These are phyloP conservation scores for Melanogaster broomeanus DNA, from an alignment of 768 basidiomycete genomes.

Conservation along the genomic window DNA sequence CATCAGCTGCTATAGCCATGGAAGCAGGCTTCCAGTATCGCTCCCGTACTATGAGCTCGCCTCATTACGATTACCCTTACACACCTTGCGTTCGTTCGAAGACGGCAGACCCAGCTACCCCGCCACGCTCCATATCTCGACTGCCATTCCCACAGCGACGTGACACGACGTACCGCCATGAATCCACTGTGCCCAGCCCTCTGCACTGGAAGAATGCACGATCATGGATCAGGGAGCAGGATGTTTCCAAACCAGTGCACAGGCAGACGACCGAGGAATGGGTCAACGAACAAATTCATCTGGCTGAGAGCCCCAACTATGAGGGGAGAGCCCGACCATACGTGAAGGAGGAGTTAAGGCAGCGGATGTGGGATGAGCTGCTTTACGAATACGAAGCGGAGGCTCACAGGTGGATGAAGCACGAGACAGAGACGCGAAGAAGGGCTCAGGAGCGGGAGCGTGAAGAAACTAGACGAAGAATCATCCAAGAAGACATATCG, in stretches of 20 bases:
- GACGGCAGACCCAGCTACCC: slow-evolving; percentile 17
- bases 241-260: slow-evolving; percentile 42
- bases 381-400: slow-evolving; percentile 53
- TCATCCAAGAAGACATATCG: slow-evolving; percentile 55
- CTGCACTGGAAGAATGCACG: slow-evolving; percentile 32
- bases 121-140: slow-evolving; percentile 17
- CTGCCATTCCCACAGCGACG: slow-evolving; percentile 22
- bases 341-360: slow-evolving; percentile 32
- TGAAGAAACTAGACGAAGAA: slow-evolving; percentile 41
- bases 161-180: slow-evolving; percentile 14
- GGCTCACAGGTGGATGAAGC: slow-evolving; percentile 53
- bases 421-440: slow-evolving; percentile 47
- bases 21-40: slow-evolving; percentile 31
- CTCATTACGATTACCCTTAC: slow-evolving; percentile 18
- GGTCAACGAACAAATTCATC: slow-evolving; percentile 57
- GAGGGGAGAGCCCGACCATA: slow-evolving; percentile 24
- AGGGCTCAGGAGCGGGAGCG: slow-evolving; percentile 47
- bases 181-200: slow-evolving; percentile 11
- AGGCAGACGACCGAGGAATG: slow-evolving; percentile 61
- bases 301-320: slow-evolving; percentile 31
- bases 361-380: slow-evolving; percentile 53
- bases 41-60: slow-evolving; percentile 22
- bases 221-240: slow-evolving; percentile 54
- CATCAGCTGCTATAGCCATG: slow-evolving; percentile 18
- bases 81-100: slow-evolving; percentile 17